phyloP scores from a whole-genome alignment of 139 green algal genomes.

The Chlorella sp. region DNA sequence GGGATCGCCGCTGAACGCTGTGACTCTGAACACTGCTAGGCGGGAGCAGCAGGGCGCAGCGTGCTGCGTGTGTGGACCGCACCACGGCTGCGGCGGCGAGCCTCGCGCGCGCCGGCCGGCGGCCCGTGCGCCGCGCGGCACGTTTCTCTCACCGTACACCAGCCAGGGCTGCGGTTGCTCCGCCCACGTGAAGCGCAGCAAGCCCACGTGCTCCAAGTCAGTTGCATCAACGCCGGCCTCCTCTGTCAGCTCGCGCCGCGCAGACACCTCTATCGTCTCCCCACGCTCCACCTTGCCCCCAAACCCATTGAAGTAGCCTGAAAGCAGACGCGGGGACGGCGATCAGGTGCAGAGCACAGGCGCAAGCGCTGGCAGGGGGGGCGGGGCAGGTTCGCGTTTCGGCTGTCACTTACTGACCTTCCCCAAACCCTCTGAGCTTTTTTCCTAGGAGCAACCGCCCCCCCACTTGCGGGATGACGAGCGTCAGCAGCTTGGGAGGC shows the following conservation, averaged over 20 bases:
- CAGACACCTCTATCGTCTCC: slow-evolving; percentile 45
- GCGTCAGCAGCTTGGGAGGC: too few relatives aligned
- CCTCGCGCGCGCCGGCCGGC: background rate
- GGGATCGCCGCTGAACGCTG: slow-evolving; percentile 40
- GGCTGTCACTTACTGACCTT: too few relatives aligned
- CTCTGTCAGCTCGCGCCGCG: slow-evolving; percentile 54
- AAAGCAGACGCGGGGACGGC: too few relatives aligned
- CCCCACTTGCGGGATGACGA: too few relatives aligned
- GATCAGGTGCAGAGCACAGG: too few relatives aligned
- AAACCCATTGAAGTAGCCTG: too few relatives aligned
- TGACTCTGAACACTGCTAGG: slow-evolving; percentile 44
- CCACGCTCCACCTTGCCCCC: slow-evolving; percentile 63
- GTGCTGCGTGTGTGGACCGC: background rate
- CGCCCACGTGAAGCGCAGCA: slow-evolving; percentile 59
- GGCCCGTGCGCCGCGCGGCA: background rate
- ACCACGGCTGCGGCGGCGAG: background rate
- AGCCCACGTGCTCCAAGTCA: slow-evolving; percentile 31
- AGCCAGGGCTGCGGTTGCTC: slow-evolving; percentile 57
- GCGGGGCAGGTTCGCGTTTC: too few relatives aligned
- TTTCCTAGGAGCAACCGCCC: too few relatives aligned
- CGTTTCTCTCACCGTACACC: slow-evolving; percentile 51
- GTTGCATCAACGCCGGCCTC: slow-evolving; percentile 43
- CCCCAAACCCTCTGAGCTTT: too few relatives aligned
- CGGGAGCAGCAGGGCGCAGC: background rate
- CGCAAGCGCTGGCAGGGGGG: too few relatives aligned